A percentile compares a stretch with the other conserved stretches of the same genome.
Conservation (phyloP, 331 rosid species). For the Quercus phellos region DNA sequence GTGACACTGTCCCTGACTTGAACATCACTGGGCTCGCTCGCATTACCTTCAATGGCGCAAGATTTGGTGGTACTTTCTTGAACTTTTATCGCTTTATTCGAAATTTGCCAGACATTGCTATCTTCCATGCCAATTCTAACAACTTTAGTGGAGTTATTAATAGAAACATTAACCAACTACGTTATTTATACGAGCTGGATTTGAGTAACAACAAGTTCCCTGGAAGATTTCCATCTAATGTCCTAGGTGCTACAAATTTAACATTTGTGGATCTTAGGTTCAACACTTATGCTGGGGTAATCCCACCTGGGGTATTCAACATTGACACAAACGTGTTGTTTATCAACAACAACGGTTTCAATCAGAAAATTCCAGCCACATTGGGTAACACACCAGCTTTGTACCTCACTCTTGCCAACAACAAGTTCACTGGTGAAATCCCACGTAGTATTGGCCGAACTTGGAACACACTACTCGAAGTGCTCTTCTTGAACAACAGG, state of each 20-base stretch:
- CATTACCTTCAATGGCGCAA: constrained; percentile 34
- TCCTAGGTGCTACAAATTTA: constrained; percentile 26
- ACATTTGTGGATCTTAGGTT: constrained; percentile 34
- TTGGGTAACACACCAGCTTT: constrained; percentile 38
- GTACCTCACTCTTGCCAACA: constrained; percentile 31
- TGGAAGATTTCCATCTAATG: constrained; percentile 25
- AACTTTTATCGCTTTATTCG: constrained; percentile 37
- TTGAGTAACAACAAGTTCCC: constrained; percentile 38
- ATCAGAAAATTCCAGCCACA: constrained; percentile 16
- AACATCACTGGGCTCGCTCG: constrained; percentile 38
- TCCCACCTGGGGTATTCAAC: constrained; percentile 22
- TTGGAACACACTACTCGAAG: constrained; percentile 26
- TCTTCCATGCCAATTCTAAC: constrained; percentile 39
- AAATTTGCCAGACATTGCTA: constrained; percentile 35
- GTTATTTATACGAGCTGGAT: constrained; percentile 35
- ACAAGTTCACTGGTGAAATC: constrained; percentile 30
- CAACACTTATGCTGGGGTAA: constrained; percentile 24
- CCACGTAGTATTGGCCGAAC: constrained; percentile 33
- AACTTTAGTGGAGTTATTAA: constrained; percentile 27
- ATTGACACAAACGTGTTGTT: constrained; percentile 35
- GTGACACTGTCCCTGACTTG: constrained; percentile 39
- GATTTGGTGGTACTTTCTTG: constrained; percentile 34
- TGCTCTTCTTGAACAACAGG: constrained; percentile 20
- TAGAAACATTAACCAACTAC: constrained; percentile 14
- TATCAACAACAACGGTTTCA: constrained; percentile 35